Evolutionary conservation across 257 asterid species (phyloP).

Genomic region (Nicotiana noctiflora): DNA sequence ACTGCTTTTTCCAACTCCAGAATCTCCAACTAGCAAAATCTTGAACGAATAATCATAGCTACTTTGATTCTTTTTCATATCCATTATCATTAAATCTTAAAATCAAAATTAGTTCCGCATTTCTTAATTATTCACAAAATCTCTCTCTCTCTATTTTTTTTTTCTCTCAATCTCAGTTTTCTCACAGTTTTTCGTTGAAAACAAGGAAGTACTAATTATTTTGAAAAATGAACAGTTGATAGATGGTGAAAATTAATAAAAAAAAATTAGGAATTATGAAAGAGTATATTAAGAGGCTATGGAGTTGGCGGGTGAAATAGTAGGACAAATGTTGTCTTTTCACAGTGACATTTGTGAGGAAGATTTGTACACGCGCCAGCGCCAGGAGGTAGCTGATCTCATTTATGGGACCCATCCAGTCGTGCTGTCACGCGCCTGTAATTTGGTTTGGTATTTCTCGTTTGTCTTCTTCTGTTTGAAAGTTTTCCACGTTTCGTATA

Average conservation of each 20-base stretch:
- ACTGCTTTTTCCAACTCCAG: slow-evolving; percentile 86
- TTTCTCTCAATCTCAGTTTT: neutral
- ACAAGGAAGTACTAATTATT: neutral
- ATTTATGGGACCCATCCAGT: slow-evolving; percentile 20
- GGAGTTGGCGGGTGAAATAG: slow-evolving; percentile 13
- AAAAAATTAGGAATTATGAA: neutral
- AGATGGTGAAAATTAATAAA: neutral
- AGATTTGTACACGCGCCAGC: slow-evolving; percentile 62
- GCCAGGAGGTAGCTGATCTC: neutral
- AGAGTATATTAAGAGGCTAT: neutral
- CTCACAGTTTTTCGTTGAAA: slow-evolving; percentile 1
- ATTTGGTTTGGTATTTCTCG: neutral
- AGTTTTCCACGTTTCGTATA: neutral
- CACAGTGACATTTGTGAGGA: slow-evolving; percentile 43
- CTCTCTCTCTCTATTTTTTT: neutral
- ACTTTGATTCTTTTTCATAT: slow-evolving; percentile 20
- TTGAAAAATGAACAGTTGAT: neutral
- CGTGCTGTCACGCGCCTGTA: slow-evolving; percentile 11
- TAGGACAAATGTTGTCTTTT: slow-evolving; percentile 43
- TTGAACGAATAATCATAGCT: slow-evolving; percentile 78
- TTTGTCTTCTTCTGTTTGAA: slow-evolving; percentile 11
- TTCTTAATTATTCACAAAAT: neutral
- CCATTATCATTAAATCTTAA: slow-evolving; percentile 31
- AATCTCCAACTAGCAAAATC: slow-evolving; percentile 75
- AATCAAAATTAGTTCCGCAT: neutral